Evolutionary conservation across 139 green algal genomes (phyloP).

Genomic region (Picochlorum costavermella): DNA sequence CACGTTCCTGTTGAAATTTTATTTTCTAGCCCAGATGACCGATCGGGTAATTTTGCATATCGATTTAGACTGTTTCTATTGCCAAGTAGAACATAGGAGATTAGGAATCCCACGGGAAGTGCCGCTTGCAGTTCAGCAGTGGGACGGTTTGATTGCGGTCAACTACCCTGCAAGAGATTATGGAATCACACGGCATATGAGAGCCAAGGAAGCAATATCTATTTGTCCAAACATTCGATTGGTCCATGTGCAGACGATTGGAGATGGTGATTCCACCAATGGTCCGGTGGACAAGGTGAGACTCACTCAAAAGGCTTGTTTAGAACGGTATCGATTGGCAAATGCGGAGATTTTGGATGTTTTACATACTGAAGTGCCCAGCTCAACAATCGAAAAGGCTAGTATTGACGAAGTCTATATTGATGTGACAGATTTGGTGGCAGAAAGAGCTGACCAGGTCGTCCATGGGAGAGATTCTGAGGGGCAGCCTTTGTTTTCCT

Average conservation of each 20-base stretch:
- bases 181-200: constrained; percentile 78
- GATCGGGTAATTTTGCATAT: constrained; percentile 48
- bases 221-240: constrained; percentile 67
- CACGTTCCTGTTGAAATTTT: too few relatives aligned
- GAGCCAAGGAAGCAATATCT: constrained; percentile 51
- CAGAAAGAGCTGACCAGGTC: background rate
- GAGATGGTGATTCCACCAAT: constrained; percentile 5
- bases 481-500: constrained; percentile 23
- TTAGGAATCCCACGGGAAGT: constrained; percentile 49
- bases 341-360: constrained; percentile 40
- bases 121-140: constrained; percentile 83
- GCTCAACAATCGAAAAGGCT: constrained; percentile 55
- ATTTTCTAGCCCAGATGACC: background rate
- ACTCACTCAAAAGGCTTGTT: constrained; percentile 60
- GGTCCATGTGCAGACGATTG: constrained; percentile 86
- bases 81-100: constrained; percentile 67
- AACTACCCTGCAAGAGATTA: constrained; percentile 78
- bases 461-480: background rate
- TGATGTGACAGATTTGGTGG: constrained; percentile 65
- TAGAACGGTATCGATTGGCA: constrained; percentile 41
- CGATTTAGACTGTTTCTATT: constrained; percentile 63
- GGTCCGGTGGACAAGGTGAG: constrained; percentile 7
- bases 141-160: constrained; percentile 71
- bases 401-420: constrained; percentile 90
- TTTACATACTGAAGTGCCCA: constrained; percentile 33